Evolutionary conservation across 129 eudicot genomes (phyloP), one percentile per base, ranked within the genome.

Genomic region (Pseudognaphalium luteoalbum): DNA sequence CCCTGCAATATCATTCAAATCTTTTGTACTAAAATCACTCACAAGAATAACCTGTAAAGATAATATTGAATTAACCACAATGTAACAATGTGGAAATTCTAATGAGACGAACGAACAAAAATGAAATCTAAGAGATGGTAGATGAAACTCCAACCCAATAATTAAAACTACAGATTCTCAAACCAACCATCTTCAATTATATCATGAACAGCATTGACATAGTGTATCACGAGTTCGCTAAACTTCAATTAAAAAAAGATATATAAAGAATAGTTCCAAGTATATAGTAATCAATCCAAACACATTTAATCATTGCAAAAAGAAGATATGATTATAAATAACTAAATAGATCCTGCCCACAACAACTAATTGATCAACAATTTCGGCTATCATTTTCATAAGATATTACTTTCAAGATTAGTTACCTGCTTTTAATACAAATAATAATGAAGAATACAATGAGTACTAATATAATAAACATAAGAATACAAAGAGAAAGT

Each of bases 151-250:
- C 80, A 56, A 80, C 71, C 87, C 85, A 76, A 71, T n/a, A 20
- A 50, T 22, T 72, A 66, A 65, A 56, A 86, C 80, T 51, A 66
- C 35, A 90, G 86, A 90, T 88, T 80, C 89, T 71, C 70, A 64
- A 75, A 88, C 77, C 93, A 81, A 82, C 81, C 88, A 76, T 84
- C 69, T 74, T 73, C 78, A 52, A 66, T 74, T 63, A 73, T 44
- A 83, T 44, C 41, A 80, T 29, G 83, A 61, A 73, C 50, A 80
- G 68, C 33, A 34, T 72, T 56, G 74, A 72, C 37, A 34, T 72
- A 44, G 3, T 44, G 12, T 69, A 59, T 70, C 76, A 78, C 70
- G 60, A 68, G 75, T 77, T 77, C n/a, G 59, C 16, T 72, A 72
- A 79, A 64, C 67, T 54, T 20, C 50, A 68, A 62, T 29, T 37